phyloP scores from a whole-genome alignment of 2,329 filamentous ascomycete genomes.

The Trichoderma sp. region DNA sequence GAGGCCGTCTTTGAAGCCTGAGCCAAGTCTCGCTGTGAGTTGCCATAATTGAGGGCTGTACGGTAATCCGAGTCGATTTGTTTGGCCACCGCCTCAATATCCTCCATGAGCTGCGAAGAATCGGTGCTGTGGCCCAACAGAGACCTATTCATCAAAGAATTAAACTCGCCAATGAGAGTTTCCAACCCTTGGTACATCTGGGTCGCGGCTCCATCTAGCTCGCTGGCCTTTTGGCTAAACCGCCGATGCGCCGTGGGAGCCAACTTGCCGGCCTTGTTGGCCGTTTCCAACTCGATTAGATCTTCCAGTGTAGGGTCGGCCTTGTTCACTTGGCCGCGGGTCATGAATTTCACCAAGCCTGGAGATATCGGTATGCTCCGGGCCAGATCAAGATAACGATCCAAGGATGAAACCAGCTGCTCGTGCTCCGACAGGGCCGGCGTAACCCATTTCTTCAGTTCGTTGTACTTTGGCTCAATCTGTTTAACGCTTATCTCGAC shows the following conservation, averaged over 20 bases:
- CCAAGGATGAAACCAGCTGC: constrained; percentile 64
- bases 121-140: constrained; percentile 62
- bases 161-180: constrained; percentile 62
- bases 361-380: constrained; percentile 64
- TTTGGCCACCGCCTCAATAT: constrained; percentile 81
- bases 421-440: constrained; percentile 69
- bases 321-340: constrained; percentile 45
- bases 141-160: constrained; percentile 57
- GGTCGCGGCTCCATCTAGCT: constrained; percentile 61
- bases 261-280: constrained; percentile 70
- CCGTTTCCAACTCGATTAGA: constrained; percentile 72
- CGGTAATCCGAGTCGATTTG: constrained; percentile 88
- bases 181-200: constrained; percentile 64
- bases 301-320: constrained; percentile 66
- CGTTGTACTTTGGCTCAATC: constrained; percentile 70
- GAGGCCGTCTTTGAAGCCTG: constrained; percentile 65
- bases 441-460: constrained; percentile 69
- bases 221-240: constrained; percentile 60
- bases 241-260: constrained; percentile 59
- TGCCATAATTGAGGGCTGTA: constrained; percentile 68
- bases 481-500: constrained; percentile 72
- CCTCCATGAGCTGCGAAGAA: constrained; percentile 69
- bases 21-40: constrained; percentile 60
- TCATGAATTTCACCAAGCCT: constrained; percentile 68
- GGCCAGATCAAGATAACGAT: constrained; percentile 66